These are phyloP conservation scores for Pseudogymnoascus sp. DNA, from an alignment of 2,329 filamentous ascomycete genomes.

Conservation along the genomic window DNA sequence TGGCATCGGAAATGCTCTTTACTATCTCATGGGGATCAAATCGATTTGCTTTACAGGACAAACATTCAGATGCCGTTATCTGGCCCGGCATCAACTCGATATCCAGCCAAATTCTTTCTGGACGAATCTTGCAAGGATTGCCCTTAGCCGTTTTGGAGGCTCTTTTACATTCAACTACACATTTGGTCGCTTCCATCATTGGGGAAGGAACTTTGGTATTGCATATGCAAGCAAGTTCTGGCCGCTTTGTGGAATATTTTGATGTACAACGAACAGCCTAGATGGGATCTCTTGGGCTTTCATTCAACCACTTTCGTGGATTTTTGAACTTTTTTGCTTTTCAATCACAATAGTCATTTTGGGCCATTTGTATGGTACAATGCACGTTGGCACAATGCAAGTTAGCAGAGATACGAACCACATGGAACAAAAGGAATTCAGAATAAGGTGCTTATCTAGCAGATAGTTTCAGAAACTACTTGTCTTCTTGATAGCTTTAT, in stretches of 20 bases:
- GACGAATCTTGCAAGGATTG: neutral
- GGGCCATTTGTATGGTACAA: conserved; percentile 5
- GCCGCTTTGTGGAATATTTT: neutral
- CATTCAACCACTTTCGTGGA: neutral
- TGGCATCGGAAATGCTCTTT: neutral
- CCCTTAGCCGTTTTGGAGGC: neutral
- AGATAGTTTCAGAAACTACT: neutral
- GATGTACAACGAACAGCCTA: neutral
- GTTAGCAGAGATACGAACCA: neutral
- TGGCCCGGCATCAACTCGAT: neutral
- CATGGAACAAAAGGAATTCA: neutral
- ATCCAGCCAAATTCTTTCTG: neutral
- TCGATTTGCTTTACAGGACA: neutral
- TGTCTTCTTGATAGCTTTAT: neutral
- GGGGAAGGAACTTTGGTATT: neutral
- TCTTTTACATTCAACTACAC: neutral
- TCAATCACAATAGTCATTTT: conserved; percentile 6
- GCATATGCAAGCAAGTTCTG: neutral
- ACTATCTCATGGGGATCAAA: neutral
- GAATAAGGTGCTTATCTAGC: conserved; percentile 3
- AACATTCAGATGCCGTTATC: neutral
- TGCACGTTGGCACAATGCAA: conserved; percentile 5
- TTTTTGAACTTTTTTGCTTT: conserved; percentile 4
- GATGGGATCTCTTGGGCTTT: neutral
- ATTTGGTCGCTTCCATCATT: neutral